A percentile compares a stretch with the other conserved stretches of the same genome.
Conservation (phyloP, 2,329 filamentous ascomycete species). For the Mycogone perniciosa region DNA sequence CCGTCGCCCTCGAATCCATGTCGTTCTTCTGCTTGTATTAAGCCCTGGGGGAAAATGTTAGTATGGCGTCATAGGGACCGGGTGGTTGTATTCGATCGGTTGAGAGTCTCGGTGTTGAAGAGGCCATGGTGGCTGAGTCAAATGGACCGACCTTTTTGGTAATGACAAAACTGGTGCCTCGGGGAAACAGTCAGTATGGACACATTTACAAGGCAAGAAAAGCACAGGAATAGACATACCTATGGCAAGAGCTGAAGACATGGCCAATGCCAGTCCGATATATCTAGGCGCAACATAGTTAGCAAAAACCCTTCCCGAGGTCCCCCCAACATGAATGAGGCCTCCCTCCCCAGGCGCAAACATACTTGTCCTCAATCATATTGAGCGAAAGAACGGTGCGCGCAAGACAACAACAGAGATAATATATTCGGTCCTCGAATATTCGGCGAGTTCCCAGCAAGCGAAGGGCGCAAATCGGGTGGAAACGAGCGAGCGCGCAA, state of each 20-base stretch:
- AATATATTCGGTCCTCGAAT: slow-evolving; percentile 4
- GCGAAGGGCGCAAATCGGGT: slow-evolving; percentile 1
- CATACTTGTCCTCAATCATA: slow-evolving; percentile 37
- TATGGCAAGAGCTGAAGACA: slow-evolving; percentile 68
- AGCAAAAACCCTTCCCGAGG: background rate
- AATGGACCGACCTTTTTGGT: slow-evolving; percentile 76
- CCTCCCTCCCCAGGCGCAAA: slow-evolving; percentile 10
- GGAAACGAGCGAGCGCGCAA: slow-evolving; percentile 9
- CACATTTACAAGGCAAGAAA: background rate
- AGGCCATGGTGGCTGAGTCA: background rate
- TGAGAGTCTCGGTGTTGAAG: background rate
- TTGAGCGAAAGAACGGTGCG: slow-evolving; percentile 16
- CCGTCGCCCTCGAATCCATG: slow-evolving; percentile 97
- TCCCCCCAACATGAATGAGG: background rate
- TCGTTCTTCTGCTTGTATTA: slow-evolving; percentile 82
- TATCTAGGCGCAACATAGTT: slow-evolving; percentile 47
- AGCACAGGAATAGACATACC: slow-evolving; percentile 43
- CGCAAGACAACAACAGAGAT: slow-evolving; percentile 16
- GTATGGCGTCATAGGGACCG: background rate
- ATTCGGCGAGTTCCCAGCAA: background rate
- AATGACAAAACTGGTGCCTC: slow-evolving; percentile 95
- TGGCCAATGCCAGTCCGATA: slow-evolving; percentile 68
- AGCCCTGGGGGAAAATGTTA: slow-evolving; percentile 48
- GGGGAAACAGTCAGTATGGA: slow-evolving; percentile 8
- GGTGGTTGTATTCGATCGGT: background rate